These are phyloP conservation scores for Cymbopogon flexuosus DNA, from an alignment of 202 grass and related monocot species.

Conservation along the genomic window DNA sequence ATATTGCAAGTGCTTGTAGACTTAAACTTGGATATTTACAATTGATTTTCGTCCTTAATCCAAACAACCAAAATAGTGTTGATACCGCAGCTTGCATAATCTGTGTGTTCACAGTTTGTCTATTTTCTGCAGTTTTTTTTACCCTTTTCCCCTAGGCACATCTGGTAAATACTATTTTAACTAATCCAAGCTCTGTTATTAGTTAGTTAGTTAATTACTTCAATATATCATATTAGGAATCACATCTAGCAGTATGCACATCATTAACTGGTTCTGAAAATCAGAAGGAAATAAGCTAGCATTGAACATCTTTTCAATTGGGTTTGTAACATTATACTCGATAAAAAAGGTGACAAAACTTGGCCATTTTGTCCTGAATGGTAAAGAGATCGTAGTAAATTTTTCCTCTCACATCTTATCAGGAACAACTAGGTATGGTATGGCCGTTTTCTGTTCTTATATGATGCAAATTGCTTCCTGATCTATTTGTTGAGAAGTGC, in stretches of 20 bases:
- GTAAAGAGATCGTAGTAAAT: neutral
- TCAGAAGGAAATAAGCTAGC: neutral
- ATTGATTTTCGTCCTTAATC: too few species aligned
- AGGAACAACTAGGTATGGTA: neutral
- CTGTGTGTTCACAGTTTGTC: neutral
- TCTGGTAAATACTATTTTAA: neutral
- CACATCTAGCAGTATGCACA: neutral
- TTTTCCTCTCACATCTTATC: neutral
- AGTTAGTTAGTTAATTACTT: neutral
- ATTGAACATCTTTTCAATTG: neutral
- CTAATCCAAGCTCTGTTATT: neutral
- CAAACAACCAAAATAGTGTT: too few species aligned
- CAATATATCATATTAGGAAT: neutral
- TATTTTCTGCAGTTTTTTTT: neutral
- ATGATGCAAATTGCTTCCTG: constrained; percentile 16
- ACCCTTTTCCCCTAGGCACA: neutral
- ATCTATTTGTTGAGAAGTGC: neutral
- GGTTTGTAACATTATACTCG: neutral
- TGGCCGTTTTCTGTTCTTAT: neutral
- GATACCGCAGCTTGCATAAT: neutral
- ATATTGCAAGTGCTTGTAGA: too few species aligned
- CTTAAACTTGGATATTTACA: too few species aligned
- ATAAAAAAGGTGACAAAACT: neutral
- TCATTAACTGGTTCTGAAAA: neutral
- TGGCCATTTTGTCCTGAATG: neutral